These are phyloP conservation scores for Globisporangium apiculatum DNA, from an alignment of 352 stramenopile species.

Conservation along the genomic window DNA sequence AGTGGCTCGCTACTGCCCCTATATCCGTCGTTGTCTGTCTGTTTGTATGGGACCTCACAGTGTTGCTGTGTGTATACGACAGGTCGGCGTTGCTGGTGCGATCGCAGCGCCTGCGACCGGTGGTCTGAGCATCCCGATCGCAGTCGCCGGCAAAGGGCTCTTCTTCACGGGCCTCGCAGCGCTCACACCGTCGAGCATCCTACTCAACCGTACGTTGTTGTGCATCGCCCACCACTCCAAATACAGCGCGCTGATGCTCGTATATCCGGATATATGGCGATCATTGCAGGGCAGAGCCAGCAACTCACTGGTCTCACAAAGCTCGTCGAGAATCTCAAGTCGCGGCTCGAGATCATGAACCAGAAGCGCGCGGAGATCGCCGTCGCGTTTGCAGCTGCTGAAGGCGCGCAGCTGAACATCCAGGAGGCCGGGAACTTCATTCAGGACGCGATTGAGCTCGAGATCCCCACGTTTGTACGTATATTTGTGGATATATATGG, in stretches of 20 bases:
- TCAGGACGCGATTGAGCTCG: conserved; percentile 74
- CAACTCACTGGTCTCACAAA: conserved; percentile 70
- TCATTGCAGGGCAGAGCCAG: conserved; percentile 61
- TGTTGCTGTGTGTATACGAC: neutral
- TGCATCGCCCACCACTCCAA: neutral
- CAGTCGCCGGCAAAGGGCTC: conserved; percentile 75
- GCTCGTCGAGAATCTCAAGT: conserved; percentile 75
- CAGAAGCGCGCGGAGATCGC: conserved; percentile 76
- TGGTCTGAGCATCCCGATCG: conserved; percentile 79
- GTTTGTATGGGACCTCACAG: neutral
- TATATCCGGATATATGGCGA: no score
- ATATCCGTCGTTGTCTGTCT: no score
- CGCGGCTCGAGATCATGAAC: conserved; percentile 81
- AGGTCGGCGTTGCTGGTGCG: conserved; percentile 63
- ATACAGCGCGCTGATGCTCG: no score
- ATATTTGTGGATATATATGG: neutral
- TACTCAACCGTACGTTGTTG: conserved; percentile 67
- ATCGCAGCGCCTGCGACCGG: conserved; percentile 71
- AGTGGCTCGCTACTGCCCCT: no score
- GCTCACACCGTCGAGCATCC: conserved; percentile 77
- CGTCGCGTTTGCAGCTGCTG: conserved; percentile 57
- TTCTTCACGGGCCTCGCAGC: conserved; percentile 76
- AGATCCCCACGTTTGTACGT: conserved; percentile 34
- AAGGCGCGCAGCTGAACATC: conserved; percentile 75
- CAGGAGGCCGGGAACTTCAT: conserved; percentile 76